These are phyloP conservation scores for Apiotrichum siamense DNA, from an alignment of 1,284 basidiomycete species.

Conservation along the genomic window DNA sequence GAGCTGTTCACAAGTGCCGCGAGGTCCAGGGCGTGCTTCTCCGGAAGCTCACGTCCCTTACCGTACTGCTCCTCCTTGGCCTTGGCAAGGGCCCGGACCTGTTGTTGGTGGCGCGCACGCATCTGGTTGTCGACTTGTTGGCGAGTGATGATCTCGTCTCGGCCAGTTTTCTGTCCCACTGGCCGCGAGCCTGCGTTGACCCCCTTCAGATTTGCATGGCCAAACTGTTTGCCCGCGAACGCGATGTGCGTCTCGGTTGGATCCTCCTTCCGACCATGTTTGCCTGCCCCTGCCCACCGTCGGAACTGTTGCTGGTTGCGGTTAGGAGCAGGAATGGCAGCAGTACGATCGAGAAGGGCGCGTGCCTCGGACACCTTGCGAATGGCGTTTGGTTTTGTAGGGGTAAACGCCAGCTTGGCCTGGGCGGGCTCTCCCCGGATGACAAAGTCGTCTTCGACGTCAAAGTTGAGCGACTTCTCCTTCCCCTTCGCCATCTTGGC, in stretches of 20 bases:
- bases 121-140: slow-evolving; percentile 18
- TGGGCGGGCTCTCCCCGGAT: slow-evolving; percentile 1
- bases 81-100: slow-evolving; percentile 8
- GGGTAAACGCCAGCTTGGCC: neutral
- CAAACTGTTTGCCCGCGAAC: slow-evolving; percentile 26
- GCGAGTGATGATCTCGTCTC: slow-evolving; percentile 19
- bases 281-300: slow-evolving; percentile 22
- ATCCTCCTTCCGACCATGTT: slow-evolving; percentile 9
- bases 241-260: slow-evolving; percentile 31
- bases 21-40: slow-evolving; percentile 19
- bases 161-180: slow-evolving; percentile 27
- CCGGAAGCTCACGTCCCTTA: slow-evolving; percentile 18
- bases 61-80: slow-evolving; percentile 31
- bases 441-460: slow-evolving; percentile 22
- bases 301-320: slow-evolving; percentile 21
- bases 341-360: slow-evolving; percentile 3
- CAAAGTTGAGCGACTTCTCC: neutral
- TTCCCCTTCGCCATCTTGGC: neutral
- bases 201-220: slow-evolving; percentile 21
- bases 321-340: slow-evolving; percentile 11
- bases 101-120: slow-evolving; percentile 13
- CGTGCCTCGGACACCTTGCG: neutral
- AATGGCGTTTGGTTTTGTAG: neutral
- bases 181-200: slow-evolving; percentile 27
- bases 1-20: neutral